phyloP scores from a whole-genome alignment of 1,284 basidiomycete species.

The Gymnopus androsaceus region DNA sequence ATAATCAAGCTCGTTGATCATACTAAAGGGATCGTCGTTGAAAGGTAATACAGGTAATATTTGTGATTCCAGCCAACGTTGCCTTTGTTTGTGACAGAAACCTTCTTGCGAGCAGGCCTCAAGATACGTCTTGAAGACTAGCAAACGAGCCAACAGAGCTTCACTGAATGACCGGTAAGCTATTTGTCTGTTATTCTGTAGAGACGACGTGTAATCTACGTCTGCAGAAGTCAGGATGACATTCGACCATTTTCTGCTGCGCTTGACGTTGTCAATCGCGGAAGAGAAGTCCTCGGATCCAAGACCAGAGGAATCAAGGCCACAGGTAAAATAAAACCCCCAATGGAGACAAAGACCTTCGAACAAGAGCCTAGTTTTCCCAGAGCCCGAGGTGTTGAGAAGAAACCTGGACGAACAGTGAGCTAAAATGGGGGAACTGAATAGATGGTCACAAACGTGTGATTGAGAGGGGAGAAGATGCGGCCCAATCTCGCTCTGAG shows the following conservation, averaged over 20 bases:
- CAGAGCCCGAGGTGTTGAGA: constrained; percentile 17
- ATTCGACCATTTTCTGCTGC: neutral
- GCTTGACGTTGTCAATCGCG: neutral
- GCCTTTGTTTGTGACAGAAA: constrained; percentile 4
- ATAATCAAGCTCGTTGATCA: neutral
- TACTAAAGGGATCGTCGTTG: neutral
- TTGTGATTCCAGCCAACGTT: constrained; percentile 15
- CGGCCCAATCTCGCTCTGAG: constrained; percentile 34
- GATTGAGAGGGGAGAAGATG: constrained; percentile 42
- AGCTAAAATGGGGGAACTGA: neutral
- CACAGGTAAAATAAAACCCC: constrained; percentile 16
- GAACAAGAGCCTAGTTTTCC: constrained; percentile 13
- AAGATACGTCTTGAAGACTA: constrained; percentile 17
- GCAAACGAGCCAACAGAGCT: constrained; percentile 12
- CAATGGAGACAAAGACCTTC: constrained; percentile 15
- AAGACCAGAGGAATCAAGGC: neutral
- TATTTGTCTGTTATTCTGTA: neutral
- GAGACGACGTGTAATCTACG: neutral
- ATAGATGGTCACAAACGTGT: constrained; percentile 35
- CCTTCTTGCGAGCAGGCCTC: neutral
- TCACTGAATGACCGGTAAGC: constrained; percentile 10
- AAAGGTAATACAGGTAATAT: neutral
- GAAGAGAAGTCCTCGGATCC: neutral
- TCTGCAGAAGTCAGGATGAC: neutral
- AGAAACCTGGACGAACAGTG: constrained; percentile 7